Conservation (phyloP, 495 filamentous ascomycete genomes). For the Filosporella fistucella region DNA sequence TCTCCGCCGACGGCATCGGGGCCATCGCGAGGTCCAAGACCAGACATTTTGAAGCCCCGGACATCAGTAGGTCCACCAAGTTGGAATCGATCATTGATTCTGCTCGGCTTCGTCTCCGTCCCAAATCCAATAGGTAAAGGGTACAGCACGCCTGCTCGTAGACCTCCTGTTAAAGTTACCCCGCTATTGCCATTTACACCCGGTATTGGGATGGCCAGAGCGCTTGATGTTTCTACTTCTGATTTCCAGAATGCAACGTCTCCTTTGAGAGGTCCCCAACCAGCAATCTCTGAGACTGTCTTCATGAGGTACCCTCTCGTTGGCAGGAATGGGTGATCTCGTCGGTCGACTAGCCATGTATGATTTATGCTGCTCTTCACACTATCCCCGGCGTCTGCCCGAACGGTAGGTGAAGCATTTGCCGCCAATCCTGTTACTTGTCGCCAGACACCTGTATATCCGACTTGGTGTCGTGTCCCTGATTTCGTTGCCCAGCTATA, state of each 20-base stretch:
- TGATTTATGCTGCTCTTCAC: constrained; percentile 84
- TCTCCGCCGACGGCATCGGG: constrained; percentile 85
- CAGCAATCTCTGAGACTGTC: constrained; percentile 74
- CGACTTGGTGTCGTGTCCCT: constrained; percentile 66
- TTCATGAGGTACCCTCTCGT: constrained; percentile 74
- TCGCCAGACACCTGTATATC: constrained; percentile 79
- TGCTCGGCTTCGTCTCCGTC: constrained; percentile 53
- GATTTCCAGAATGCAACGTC: constrained; percentile 89
- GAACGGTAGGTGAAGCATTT: constrained; percentile 72
- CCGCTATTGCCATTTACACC: constrained; percentile 65
- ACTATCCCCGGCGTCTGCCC: constrained; percentile 83
- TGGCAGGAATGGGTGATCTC: constrained; percentile 80
- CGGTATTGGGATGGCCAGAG: constrained; percentile 65
- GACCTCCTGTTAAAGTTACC: constrained; percentile 46
- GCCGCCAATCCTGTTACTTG: constrained; percentile 74
- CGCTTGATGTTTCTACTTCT: constrained; percentile 75
- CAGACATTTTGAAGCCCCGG: constrained; percentile 84
- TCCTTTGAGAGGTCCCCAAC: constrained; percentile 76
- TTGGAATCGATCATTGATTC: constrained; percentile 90
- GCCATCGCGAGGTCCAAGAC: constrained; percentile 83
- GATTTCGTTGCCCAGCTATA: constrained; percentile 62
- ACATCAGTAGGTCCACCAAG: constrained; percentile 94
- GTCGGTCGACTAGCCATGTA: constrained; percentile 70
- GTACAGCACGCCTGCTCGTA: constrained; percentile 53
- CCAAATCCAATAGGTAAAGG: constrained; percentile 52